Conservation (phyloP, 495 filamentous ascomycete genomes). For the Chaetomium fimeti region DNA sequence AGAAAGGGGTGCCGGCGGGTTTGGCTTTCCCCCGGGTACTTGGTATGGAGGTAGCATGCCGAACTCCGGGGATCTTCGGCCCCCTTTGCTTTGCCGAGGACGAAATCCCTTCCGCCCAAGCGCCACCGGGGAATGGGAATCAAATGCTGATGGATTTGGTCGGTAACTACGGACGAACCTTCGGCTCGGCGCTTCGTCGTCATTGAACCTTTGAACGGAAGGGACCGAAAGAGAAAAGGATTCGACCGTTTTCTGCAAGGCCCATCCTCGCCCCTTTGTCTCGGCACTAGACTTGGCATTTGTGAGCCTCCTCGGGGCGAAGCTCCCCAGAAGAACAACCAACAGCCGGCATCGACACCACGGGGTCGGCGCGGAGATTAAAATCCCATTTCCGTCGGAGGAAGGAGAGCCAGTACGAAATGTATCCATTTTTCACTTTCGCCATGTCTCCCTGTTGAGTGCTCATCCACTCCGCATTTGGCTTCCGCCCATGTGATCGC, state of each 20-base stretch:
- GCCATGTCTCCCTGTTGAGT: not conserved
- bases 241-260: not conserved
- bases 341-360: not conserved
- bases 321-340: not conserved
- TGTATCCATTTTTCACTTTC: not conserved
- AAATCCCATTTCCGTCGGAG: not conserved
- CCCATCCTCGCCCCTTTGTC: not conserved
- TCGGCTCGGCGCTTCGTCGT: not conserved
- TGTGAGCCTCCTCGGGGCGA: not conserved
- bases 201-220: not conserved
- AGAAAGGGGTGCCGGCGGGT: not conserved
- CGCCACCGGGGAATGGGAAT: not conserved
- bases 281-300: constrained; percentile 13
- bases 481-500: constrained; percentile 17
- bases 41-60: too few relatives aligned
- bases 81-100: constrained; percentile 11
- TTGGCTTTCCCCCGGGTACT: not conserved
- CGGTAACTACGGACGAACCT: not conserved
- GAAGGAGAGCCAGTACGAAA: not conserved
- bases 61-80: constrained; percentile 8
- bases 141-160: not conserved
- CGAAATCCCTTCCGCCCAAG: not conserved
- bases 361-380: constrained; percentile 13
- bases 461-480: constrained; percentile 11
- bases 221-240: constrained; percentile 3